Evolutionary conservation across 805 yeast species (phyloP), one percentile per base, ranked within the genome.

Genomic region (Blastobotrys americana): DNA sequence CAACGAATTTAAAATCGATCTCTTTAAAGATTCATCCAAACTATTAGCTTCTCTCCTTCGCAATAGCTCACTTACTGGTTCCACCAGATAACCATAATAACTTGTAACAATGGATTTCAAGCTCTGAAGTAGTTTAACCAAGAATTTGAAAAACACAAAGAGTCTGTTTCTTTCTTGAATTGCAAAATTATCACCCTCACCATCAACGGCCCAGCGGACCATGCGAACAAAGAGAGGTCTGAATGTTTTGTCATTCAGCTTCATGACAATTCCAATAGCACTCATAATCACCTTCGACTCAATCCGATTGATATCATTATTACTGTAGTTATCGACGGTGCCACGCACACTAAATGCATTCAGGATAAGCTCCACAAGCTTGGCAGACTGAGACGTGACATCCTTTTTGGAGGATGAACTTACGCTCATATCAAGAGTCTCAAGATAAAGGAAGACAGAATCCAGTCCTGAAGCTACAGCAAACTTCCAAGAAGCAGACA

Each of bases 151-250:
- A 66, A 88, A 87, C 2, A 95, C 80, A 37, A 75, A 64, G 45
- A 81, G 67, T 57, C 95, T 73, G 5, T 18, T 37, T 17, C 51
- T 41, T 15, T 74, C 64, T 34, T 75, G 73, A 21, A 58, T 58
- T 4, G 63, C 53, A 40, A 73, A 64, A 3, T 60, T 66, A 9
- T 76, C 74, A 36, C 84, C 88, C 62, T 82, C 94, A 46, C 88
- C 95, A 50, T 80, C 84, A 55, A 85, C 76, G 2, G 96, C 94
- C 98, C 98, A 93, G 61, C 88, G 78, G 9, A 84, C 88, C 55
- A 87, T 70, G 20, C 81, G 71, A 4, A 89, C 90, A 66, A 93
- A 93, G 59, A 86, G 69, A 16, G 98, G 98, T 59, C 97, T 78
- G 73, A 93, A 93, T 18, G 81, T 77, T 67, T 86, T 87, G 62